These are phyloP conservation scores for Benincasa hispida DNA, from an alignment of 306 rosid genomes.

Conservation along the genomic window DNA sequence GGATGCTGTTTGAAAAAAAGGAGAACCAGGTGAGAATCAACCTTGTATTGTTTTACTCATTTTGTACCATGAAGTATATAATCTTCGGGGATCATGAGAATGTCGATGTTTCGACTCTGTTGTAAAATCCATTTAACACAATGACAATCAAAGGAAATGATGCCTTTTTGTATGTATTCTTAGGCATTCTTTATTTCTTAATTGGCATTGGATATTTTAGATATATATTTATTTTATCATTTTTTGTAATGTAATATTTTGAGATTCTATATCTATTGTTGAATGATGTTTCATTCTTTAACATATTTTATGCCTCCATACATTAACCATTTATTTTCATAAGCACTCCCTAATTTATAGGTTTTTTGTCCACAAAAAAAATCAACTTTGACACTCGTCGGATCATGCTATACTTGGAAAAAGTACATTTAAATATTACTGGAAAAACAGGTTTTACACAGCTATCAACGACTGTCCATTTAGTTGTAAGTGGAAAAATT, in stretches of 20 bases:
- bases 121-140: constrained; percentile 9
- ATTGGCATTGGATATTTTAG: not conserved
- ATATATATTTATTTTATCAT: not conserved
- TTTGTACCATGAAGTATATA: constrained; percentile 8
- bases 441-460: not conserved
- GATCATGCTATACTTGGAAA: not conserved
- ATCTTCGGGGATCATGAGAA: not conserved
- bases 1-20: not conserved
- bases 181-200: not conserved
- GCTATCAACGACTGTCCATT: not conserved
- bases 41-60: not conserved
- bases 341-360: not conserved
- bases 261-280: not conserved
- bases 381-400: not conserved
- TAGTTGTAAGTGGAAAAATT: not conserved
- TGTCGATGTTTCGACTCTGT: not conserved
- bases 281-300: not conserved
- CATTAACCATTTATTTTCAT: not conserved
- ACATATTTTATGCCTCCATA: not conserved
- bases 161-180: not conserved
- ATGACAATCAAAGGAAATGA: not conserved
- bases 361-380: not conserved
- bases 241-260: not conserved
- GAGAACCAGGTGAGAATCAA: constrained; percentile 5
- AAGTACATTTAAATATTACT: not conserved